Evolutionary conservation across 192 early-diverging fungal species (phyloP).

Genomic region (Entophlyctis luteolus): DNA sequence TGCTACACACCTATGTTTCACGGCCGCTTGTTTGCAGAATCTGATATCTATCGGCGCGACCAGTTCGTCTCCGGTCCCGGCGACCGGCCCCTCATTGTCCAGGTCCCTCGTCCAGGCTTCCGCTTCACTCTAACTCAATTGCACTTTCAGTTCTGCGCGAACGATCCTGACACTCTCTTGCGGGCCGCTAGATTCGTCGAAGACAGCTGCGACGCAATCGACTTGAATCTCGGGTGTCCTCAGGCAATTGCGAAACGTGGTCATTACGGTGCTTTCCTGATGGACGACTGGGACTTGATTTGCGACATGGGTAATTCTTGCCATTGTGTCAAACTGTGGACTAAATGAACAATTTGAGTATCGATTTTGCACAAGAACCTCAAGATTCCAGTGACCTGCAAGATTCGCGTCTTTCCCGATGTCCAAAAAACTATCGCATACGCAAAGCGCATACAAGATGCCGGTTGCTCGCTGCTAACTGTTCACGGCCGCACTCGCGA

Average conservation of each 20-base stretch:
- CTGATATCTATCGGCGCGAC: slow-evolving; percentile 45
- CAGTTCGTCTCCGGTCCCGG: slow-evolving; percentile 46
- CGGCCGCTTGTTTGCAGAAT: slow-evolving; percentile 76
- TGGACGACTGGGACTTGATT: slow-evolving; percentile 91
- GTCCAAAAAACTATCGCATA: slow-evolving; percentile 86
- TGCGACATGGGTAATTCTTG: slow-evolving; percentile 42
- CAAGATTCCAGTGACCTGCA: slow-evolving; percentile 87
- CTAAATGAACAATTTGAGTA: slow-evolving; percentile 43
- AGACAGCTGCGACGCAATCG: slow-evolving; percentile 84
- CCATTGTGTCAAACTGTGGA: not conserved
- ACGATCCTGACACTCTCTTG: slow-evolving; percentile 81
- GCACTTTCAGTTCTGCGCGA: slow-evolving; percentile 83
- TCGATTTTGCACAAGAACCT: slow-evolving; percentile 75
- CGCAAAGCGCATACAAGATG: slow-evolving; percentile 91
- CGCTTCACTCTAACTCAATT: not conserved
- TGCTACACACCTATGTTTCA: slow-evolving; percentile 99
- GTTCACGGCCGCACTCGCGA: slow-evolving; percentile 94
- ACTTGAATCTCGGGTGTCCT: slow-evolving; percentile 94
- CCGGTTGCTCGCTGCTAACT: slow-evolving; percentile 85
- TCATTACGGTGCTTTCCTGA: slow-evolving; percentile 88
- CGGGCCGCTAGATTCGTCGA: slow-evolving; percentile 78
- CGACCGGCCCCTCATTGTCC: slow-evolving; percentile 80
- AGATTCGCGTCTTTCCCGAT: slow-evolving; percentile 89
- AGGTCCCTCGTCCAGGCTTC: slow-evolving; percentile 49
- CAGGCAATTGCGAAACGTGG: slow-evolving; percentile 90